Percentiles rank a stretch among this genome's conserved stretches.
phyloP scores from a whole-genome alignment of 495 filamentous ascomycete species.

The Penicillium mononematosum region DNA sequence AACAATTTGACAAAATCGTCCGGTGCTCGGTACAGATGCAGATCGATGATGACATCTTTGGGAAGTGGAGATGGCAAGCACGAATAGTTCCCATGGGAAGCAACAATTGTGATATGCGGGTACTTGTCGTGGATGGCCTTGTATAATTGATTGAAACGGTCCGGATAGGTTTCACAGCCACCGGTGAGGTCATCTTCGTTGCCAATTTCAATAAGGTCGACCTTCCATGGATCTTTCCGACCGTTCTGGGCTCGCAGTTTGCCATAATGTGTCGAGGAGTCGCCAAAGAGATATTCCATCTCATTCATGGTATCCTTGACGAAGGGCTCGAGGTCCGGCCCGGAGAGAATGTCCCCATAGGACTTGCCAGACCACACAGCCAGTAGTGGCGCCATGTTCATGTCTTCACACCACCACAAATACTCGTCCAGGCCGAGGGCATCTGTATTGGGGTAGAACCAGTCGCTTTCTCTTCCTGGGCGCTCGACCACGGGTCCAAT shows the following conservation, averaged over 20 bases:
- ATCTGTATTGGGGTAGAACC: slow-evolving; percentile 61
- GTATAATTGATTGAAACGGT: slow-evolving; percentile 47
- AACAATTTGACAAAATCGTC: slow-evolving; percentile 53
- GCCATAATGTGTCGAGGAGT: slow-evolving; percentile 37
- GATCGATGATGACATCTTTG: slow-evolving; percentile 42
- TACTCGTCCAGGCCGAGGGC: slow-evolving; percentile 64
- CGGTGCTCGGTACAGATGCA: slow-evolving; percentile 51
- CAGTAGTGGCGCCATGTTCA: slow-evolving; percentile 56
- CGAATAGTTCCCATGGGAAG: slow-evolving; percentile 35
- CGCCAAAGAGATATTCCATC: slow-evolving; percentile 47
- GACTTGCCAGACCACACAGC: slow-evolving; percentile 63
- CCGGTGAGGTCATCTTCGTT: slow-evolving; percentile 55
- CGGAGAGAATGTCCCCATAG: slow-evolving; percentile 47
- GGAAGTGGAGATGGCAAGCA: slow-evolving; percentile 34
- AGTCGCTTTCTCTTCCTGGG: slow-evolving; percentile 59
- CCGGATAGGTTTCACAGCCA: slow-evolving; percentile 42
- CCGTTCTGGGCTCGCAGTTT: slow-evolving; percentile 44
- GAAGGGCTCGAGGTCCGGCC: slow-evolving; percentile 35
- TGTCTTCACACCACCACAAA: slow-evolving; percentile 64
- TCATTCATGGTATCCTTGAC: slow-evolving; percentile 62
- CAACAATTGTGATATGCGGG: slow-evolving; percentile 45
- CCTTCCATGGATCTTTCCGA: slow-evolving; percentile 42
- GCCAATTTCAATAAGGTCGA: slow-evolving; percentile 54
- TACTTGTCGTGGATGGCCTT: slow-evolving; percentile 46
- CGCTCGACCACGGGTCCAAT: slow-evolving; percentile 63